Base-by-base conservation (phyloP, 2,329 filamentous ascomycete species). In the Pseudogymnoascus sp. region DNA sequence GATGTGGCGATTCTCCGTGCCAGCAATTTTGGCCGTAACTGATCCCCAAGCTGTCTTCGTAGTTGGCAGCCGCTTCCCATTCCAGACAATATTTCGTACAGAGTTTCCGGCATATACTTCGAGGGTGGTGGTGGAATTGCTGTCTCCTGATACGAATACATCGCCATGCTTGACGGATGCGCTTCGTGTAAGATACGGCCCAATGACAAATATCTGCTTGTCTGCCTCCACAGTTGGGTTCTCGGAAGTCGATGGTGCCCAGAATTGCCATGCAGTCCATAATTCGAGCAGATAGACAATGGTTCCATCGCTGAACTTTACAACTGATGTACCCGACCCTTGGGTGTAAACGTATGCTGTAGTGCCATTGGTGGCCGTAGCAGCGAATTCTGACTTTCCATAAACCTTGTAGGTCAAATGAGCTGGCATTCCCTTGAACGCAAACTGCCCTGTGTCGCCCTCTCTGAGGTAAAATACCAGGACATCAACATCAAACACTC, bases 221-320 rank as follows among this genome's bases (percentile, higher is more conserved):
- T 76, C 66, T 0, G 78, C 73, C 1, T 70, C 68, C 15, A 81
- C 75, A 39, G 72, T 70, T 0, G 81, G 81, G 60, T 78, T 72
- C 1, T 66, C 67, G 0, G 76, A 77, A 7, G 76, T 77, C 2
- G 79, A 66, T 3, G 81, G 77, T 1, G 81, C 81, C 72, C 80
- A 84, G 67, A 84, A 82, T 5, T 77, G 78, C 77, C 79, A 84
- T 1, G 80, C 82, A 0, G 80, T 77, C 9, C 75, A 69, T 20
- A 78, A 75, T 43, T 84, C 81, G 3, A 84, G 73, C 4, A 85
- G 72, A 61, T 82, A 81, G 3, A 80, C 71, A 1, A 82, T 62
- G 2, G 79, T 72, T 0, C 77, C 77, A 58, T 80, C 78, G 0
- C 77, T 77, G 59, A 83, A 78, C 38, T 76, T 71, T 1, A 84